Percentiles rank a stretch among this genome's conserved stretches.
Conservation (phyloP, 106 monocot genomes). For the Dendrobium chrysotoxum region DNA sequence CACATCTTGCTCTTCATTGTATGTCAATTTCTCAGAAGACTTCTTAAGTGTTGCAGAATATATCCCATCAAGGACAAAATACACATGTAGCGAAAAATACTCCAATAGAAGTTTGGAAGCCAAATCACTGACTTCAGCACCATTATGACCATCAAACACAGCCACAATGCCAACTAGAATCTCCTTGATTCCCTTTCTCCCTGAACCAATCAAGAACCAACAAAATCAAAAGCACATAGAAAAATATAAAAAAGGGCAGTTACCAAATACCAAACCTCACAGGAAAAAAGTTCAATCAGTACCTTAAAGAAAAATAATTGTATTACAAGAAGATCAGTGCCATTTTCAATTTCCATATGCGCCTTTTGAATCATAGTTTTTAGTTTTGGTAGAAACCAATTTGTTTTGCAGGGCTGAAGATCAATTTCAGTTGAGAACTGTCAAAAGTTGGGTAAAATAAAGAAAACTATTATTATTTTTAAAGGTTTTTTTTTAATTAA, state of each 20-base stretch:
- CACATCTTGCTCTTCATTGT: slow-evolving; percentile 19
- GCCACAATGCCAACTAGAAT: slow-evolving; percentile 60
- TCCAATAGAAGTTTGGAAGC: slow-evolving; percentile 75
- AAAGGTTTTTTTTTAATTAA: background rate
- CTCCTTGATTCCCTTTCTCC: slow-evolving; percentile 46
- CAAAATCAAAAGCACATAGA: background rate
- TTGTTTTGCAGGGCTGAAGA: too few species aligned
- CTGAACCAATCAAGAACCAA: slow-evolving; percentile 25
- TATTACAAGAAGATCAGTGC: too few species aligned
- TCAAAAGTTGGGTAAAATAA: too few species aligned
- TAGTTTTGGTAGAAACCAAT: background rate
- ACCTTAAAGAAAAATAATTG: background rate
- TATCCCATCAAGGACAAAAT: slow-evolving; percentile 72
- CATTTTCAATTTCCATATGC: too few species aligned
- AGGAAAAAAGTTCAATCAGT: background rate
- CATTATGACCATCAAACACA: slow-evolving; percentile 94
- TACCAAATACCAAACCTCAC: background rate
- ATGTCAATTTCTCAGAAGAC: slow-evolving; percentile 32
- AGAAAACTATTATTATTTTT: background rate
- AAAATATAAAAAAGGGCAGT: background rate
- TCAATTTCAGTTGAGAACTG: too few species aligned
- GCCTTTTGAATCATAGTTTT: too few species aligned
- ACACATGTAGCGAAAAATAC: slow-evolving; percentile 73
- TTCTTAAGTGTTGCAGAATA: slow-evolving; percentile 45
- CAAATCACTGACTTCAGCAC: slow-evolving; percentile 87